Percentiles rank a stretch among this genome's conserved stretches.
Evolutionary conservation across 208 protist species (phyloP).

Genomic region (Leptomonas pyrrhocoris): DNA sequence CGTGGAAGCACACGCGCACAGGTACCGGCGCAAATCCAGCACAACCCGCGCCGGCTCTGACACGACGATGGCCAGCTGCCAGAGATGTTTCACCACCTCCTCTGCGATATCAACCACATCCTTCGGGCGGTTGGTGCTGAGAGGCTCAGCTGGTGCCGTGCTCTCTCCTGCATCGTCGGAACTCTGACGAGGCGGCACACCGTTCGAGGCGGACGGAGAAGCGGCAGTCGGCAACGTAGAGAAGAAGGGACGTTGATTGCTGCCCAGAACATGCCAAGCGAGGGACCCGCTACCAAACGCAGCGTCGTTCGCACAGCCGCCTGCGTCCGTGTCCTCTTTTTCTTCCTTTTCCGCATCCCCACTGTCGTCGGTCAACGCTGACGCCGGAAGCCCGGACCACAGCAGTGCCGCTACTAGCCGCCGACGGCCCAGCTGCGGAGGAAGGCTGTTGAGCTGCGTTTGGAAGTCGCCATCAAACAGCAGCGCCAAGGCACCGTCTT

Average conservation of each 20-base stretch:
- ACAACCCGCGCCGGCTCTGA: constrained; percentile 11
- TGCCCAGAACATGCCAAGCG: constrained; percentile 58
- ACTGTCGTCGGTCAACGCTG: neutral
- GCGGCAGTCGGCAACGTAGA: neutral
- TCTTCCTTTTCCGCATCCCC: neutral
- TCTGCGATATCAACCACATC: neutral
- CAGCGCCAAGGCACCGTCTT: constrained; percentile 39
- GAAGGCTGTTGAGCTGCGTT: constrained; percentile 40
- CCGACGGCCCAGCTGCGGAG: constrained; percentile 37
- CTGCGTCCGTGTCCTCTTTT: neutral
- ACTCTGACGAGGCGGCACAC: neutral
- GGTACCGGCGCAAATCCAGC: neutral
- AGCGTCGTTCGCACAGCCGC: no score
- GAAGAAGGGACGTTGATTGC: constrained; percentile 39
- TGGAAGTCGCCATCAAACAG: constrained; percentile 23
- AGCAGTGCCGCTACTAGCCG: constrained; percentile 53
- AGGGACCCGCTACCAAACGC: constrained; percentile 68
- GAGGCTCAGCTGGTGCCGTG: neutral
- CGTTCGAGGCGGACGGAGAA: no score
- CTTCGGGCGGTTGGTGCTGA: neutral
- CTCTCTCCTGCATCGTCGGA: neutral
- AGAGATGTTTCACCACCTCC: constrained; percentile 20
- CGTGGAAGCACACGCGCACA: neutral
- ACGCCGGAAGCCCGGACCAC: constrained; percentile 50
- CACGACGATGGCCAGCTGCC: constrained; percentile 27